Conservation (phyloP, 2,329 filamentous ascomycete genomes). For the Claviceps citrina region DNA sequence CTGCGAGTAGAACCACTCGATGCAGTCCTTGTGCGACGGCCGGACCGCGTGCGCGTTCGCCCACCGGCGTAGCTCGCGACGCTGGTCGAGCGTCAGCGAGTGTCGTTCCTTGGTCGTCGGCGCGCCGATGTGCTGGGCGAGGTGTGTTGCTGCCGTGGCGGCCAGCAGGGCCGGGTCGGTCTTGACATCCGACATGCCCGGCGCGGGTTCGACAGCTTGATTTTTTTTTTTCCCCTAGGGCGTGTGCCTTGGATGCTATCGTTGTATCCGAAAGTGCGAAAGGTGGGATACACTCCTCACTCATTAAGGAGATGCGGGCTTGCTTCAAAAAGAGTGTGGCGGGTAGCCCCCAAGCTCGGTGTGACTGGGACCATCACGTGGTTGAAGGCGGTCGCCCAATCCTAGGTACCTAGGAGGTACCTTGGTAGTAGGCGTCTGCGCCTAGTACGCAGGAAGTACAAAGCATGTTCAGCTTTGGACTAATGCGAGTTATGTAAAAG, state of each 20-base stretch:
- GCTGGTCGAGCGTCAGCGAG: slow-evolving; percentile 46
- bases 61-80: slow-evolving; percentile 44
- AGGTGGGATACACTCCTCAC: slow-evolving; percentile 21
- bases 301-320: slow-evolving; percentile 16
- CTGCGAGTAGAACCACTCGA: slow-evolving; percentile 45
- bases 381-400: background rate
- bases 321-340: slow-evolving; percentile 17
- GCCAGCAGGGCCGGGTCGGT: slow-evolving; percentile 24
- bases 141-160: slow-evolving; percentile 17
- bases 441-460: too few relatives aligned
- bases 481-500: slow-evolving; percentile 1
- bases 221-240: background rate
- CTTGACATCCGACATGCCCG: slow-evolving; percentile 22
- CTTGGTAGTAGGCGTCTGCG: too few relatives aligned
- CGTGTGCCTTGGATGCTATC: slow-evolving; percentile 18
- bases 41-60: slow-evolving; percentile 40
- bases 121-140: slow-evolving; percentile 8
- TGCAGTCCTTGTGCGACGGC: slow-evolving; percentile 45
- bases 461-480: background rate
- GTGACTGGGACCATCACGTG: background rate
- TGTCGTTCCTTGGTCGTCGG: slow-evolving; percentile 33
- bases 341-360: slow-evolving; percentile 8
- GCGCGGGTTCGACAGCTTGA: too few relatives aligned
- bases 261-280: slow-evolving; percentile 24
- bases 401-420: too few relatives aligned